phyloP scores from a whole-genome alignment of 192 early-diverging fungal genomes.

The Spizellomyces sp. region DNA sequence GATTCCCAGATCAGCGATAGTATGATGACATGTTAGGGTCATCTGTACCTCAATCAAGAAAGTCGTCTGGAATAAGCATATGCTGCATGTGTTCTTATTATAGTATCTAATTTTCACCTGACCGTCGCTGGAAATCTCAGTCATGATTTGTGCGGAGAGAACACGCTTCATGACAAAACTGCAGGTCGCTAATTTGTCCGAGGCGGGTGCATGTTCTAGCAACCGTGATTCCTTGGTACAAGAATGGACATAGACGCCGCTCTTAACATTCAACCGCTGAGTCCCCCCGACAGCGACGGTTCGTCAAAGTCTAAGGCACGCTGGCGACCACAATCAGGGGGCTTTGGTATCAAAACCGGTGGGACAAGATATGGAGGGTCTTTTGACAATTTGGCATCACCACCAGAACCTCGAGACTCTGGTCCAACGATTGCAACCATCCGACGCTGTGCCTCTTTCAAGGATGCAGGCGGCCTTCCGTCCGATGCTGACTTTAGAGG shows the following conservation, averaged over 20 bases:
- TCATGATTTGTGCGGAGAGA: too few relatives aligned
- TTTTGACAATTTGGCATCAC: conserved; percentile 22
- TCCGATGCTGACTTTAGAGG: neutral
- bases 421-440: neutral
- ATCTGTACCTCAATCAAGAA: too few relatives aligned
- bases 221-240: neutral
- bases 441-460: conserved; percentile 3
- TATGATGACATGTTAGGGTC: too few relatives aligned
- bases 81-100: too few relatives aligned
- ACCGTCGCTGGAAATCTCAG: too few relatives aligned
- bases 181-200: too few relatives aligned
- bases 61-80: too few relatives aligned
- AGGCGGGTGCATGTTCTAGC: too few relatives aligned
- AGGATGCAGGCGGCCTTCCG: neutral
- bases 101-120: too few relatives aligned
- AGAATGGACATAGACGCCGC: conserved; percentile 23
- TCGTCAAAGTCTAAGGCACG: neutral
- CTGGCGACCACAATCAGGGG: conserved; percentile 18
- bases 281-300: neutral
- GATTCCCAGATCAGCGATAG: too few relatives aligned
- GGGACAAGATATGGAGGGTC: neutral
- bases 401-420: neutral
- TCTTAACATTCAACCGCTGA: conserved; percentile 12
- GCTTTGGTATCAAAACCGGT: conserved; percentile 19
- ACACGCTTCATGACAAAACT: too few relatives aligned